Percentiles rank a stretch among this genome's conserved stretches.
These are phyloP conservation scores for Imleria badia DNA, from an alignment of 768 basidiomycete genomes.

Conservation along the genomic window DNA sequence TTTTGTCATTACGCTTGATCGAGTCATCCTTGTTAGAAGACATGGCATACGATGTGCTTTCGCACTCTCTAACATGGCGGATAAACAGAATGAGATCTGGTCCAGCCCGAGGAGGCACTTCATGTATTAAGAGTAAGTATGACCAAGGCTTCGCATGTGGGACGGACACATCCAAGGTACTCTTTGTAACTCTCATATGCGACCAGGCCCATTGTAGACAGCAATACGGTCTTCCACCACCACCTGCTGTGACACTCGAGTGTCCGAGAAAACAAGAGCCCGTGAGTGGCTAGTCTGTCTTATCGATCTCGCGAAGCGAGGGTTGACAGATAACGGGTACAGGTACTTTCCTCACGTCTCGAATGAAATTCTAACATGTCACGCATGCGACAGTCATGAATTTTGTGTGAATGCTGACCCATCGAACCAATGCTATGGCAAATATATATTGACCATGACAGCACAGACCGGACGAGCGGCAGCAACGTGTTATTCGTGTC, in stretches of 20 bases:
- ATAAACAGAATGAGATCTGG: background rate
- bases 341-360: background rate
- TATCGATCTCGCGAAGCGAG: background rate
- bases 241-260: background rate
- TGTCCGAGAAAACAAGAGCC: background rate
- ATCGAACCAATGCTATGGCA: background rate
- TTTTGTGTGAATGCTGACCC: too few relatives aligned
- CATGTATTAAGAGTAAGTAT: background rate
- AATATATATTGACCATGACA: background rate
- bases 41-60: background rate
- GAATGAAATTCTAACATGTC: conserved; percentile 1
- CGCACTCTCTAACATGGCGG: background rate
- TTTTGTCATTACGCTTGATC: conserved; percentile 7
- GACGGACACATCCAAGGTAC: conserved; percentile 3
- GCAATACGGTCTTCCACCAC: conserved; percentile 4
- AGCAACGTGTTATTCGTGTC: background rate
- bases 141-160: background rate
- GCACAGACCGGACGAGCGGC: background rate
- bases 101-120: background rate
- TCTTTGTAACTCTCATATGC: background rate
- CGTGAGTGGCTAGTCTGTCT: too few relatives aligned
- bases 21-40: background rate
- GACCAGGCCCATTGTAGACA: background rate
- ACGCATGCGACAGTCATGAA: background rate
- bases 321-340: too few relatives aligned